These are phyloP conservation scores for Nakaseomyces kungkrabaensis DNA, from an alignment of 1,139 yeast species.

Conservation along the genomic window DNA sequence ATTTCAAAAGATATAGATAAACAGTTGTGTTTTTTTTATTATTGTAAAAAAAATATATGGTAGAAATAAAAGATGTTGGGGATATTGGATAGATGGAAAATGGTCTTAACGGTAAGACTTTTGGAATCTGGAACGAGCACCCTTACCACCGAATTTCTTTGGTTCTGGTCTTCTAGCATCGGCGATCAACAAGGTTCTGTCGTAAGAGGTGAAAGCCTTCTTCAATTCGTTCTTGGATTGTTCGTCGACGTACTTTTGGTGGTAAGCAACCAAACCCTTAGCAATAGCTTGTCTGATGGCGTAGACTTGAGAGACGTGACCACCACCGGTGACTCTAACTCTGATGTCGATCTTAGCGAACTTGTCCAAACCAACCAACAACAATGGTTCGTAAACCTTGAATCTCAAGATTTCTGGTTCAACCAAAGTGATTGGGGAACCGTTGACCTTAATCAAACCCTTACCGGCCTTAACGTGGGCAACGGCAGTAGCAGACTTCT, in stretches of 20 bases:
- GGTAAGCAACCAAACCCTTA: constrained; percentile 98
- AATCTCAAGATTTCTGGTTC: constrained; percentile 98
- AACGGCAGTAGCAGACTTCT: constrained; percentile 99
- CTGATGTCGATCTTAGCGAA: constrained; percentile 97
- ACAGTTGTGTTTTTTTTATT: constrained; percentile 1
- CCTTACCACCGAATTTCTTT: constrained; percentile 99
- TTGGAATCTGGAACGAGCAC: constrained; percentile 99
- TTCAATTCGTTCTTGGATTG: constrained; percentile 99
- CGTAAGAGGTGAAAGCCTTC: constrained; percentile 95
- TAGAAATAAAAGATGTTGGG: constrained; percentile 6
- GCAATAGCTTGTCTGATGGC: constrained; percentile 99
- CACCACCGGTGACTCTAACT: constrained; percentile 99
- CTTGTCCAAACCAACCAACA: constrained; percentile 97
- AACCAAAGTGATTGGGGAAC: constrained; percentile 97
- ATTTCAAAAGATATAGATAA: constrained; percentile 9
- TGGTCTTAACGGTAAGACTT: constrained; percentile 93
- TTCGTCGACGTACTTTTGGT: constrained; percentile 98
- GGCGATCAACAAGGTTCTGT: constrained; percentile 98
- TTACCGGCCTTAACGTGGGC: constrained; percentile 99
- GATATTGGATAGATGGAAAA: neutral
- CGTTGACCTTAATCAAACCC: constrained; percentile 98
- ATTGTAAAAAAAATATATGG: constrained; percentile 2
- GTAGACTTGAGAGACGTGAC: constrained; percentile 99
- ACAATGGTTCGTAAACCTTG: constrained; percentile 99
- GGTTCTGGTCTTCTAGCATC: constrained; percentile 99